phyloP scores from a whole-genome alignment of 169 alveolate genomes.

The Theileria orientalis region DNA sequence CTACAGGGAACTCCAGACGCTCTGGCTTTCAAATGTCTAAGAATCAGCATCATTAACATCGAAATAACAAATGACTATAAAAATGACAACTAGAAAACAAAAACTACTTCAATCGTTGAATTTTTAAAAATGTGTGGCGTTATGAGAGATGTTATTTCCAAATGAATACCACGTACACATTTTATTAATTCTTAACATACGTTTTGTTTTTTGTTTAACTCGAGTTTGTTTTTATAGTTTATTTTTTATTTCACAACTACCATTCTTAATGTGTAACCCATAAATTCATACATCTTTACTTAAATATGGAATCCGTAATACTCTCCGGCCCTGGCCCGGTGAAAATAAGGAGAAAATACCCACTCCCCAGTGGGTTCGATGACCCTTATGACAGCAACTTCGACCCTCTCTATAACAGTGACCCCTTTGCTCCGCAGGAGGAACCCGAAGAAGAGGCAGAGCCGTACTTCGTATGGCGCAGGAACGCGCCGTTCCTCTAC shows the following conservation, averaged over 20 bases:
- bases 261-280: background rate
- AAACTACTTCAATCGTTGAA: too few species aligned
- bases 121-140: background rate
- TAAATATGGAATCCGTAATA: constrained; percentile 56
- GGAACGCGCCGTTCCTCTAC: constrained; percentile 92
- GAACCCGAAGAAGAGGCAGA: constrained; percentile 49
- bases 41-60: background rate
- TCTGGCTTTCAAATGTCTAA: constrained; percentile 3
- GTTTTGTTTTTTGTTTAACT: background rate
- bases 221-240: background rate
- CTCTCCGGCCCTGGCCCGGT: constrained; percentile 51
- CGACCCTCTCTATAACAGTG: background rate
- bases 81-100: too few species aligned
- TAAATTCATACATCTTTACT: too few species aligned
- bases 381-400: background rate
- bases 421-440: constrained; percentile 11
- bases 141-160: background rate
- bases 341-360: constrained; percentile 46
- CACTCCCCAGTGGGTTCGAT: constrained; percentile 5
- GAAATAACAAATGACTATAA: background rate
- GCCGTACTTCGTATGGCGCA: constrained; percentile 87
- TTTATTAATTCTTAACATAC: background rate
- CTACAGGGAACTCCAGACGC: constrained; percentile 16
- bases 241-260: background rate
- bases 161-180: background rate